Evolutionary conservation across 352 stramenopile genomes (phyloP), one percentile per base, ranked within the genome.

Genomic region (Globisporangium iwayamae): DNA sequence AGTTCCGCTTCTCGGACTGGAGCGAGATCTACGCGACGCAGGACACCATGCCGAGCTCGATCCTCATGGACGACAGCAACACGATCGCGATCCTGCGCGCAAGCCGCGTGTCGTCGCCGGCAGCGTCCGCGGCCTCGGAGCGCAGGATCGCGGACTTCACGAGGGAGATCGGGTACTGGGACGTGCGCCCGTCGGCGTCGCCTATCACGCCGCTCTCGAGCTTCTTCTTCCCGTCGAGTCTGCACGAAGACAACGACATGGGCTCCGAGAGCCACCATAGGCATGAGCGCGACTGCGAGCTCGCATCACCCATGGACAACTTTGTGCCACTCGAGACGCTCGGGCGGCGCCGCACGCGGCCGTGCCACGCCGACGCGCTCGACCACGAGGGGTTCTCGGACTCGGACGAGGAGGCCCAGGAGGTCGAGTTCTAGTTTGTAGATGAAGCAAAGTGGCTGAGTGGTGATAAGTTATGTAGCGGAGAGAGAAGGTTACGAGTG

Each of bases 21-120:
- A 73, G 64, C 20, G 70, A 83, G 46, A 57, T 83, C 9, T 83
- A 81, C 60, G 77, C 71, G 13, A 72, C 73, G 28, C 58, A 81
- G 51, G 74, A 82, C 56, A 59, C 54, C 11, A 47, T 83, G 18
- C 72, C 74, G 45, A 36, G 54, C 32, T 79, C 74, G 13, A 71
- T 77, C 47, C 39, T 75, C 36, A 20, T 63, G 18, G 77, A 86
- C 60, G 71, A 82, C 60, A 52, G 45, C 60, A 85, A 70, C 56
- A 74, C 74, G 11, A 74, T 81, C 60, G 76, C 76, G 39, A 85
- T 85, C 60, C 47, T 85, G n/a, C 69, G 74, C 25, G 70, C 72
- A 38, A 85, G 77, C 25, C 68, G 68, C 53, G 71, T 68, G 60
- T 83, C 75, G 38, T 74, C 70, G 18, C 67, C 71, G 0, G 67